Evolutionary conservation across 2,329 filamentous ascomycete genomes (phyloP).

Genomic region (Thermothelomyces thermophilus): DNA sequence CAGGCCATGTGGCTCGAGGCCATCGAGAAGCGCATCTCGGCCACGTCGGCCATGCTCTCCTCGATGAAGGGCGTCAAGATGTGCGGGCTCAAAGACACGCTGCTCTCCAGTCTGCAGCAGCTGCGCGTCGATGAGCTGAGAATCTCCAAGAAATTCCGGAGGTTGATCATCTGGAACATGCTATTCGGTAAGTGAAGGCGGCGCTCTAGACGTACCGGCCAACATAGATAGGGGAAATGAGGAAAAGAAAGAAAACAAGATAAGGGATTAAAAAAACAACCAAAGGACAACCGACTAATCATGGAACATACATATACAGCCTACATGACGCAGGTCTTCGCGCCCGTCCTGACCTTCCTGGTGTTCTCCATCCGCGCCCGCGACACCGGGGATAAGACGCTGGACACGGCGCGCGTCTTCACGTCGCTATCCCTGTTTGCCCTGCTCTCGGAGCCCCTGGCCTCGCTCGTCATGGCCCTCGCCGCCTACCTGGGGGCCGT

Average conservation of each 20-base stretch:
- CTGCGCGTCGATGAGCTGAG: slow-evolving; percentile 34
- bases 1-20: slow-evolving; percentile 35
- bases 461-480: slow-evolving; percentile 30
- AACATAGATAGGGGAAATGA: no score
- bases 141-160: slow-evolving; percentile 33
- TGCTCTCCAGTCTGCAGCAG: slow-evolving; percentile 30
- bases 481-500: slow-evolving; percentile 30
- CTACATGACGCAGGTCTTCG: slow-evolving; percentile 26
- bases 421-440: slow-evolving; percentile 33
- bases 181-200: slow-evolving; percentile 25
- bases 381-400: slow-evolving; percentile 22
- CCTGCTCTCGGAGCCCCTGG: slow-evolving; percentile 30
- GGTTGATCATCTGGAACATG: slow-evolving; percentile 30
- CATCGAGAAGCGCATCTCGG: slow-evolving; percentile 35
- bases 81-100: slow-evolving; percentile 34
- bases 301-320: no score
- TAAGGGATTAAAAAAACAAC: no score
- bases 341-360: slow-evolving; percentile 31
- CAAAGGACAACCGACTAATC: no score
- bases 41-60: slow-evolving; percentile 35
- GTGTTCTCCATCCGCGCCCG: slow-evolving; percentile 31
- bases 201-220: no score
- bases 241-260: no score
- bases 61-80: slow-evolving; percentile 41
- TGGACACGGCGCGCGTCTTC: slow-evolving; percentile 32